These are phyloP conservation scores for Phoenix roebelenii DNA, from an alignment of 176 grass and related monocot genomes.

Conservation along the genomic window DNA sequence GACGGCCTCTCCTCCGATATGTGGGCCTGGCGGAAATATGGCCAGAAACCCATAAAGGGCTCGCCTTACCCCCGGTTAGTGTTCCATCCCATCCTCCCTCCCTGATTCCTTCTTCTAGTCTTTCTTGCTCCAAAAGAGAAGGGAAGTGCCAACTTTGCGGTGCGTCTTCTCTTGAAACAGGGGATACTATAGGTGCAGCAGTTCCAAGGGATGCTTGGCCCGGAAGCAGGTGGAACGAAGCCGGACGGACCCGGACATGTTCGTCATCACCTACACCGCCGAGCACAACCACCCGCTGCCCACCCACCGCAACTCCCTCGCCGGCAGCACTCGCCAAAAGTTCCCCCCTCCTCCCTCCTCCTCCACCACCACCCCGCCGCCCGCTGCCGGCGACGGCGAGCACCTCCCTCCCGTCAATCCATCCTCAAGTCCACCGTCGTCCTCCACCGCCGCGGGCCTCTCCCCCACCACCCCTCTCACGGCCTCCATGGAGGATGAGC, in stretches of 20 bases:
- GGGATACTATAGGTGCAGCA: constrained; percentile 20
- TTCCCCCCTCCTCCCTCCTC: background rate
- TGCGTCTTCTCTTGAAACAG: background rate
- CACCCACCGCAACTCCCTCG: constrained; percentile 22
- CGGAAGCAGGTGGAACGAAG: constrained; percentile 21
- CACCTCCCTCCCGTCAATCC: background rate
- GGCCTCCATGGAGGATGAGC: constrained; percentile 12
- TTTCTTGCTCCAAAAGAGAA: too few species aligned
- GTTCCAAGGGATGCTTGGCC: constrained; percentile 12
- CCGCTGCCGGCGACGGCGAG: background rate
- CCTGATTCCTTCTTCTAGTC: too few species aligned
- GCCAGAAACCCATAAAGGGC: constrained; percentile 95
- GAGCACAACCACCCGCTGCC: constrained; percentile 18
- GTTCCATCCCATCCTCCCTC: too few species aligned
- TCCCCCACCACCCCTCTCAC: constrained; percentile 14
- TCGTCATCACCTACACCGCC: constrained; percentile 24
- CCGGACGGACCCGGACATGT: constrained; percentile 3
- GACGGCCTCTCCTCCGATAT: constrained; percentile 40
- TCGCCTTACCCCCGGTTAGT: constrained; percentile 58
- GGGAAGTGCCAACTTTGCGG: background rate
- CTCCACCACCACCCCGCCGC: background rate
- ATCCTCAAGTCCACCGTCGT: background rate
- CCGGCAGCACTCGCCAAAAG: constrained; percentile 19
- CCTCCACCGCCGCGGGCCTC: background rate
- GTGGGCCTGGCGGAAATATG: constrained; percentile 96